These are phyloP conservation scores for Podosphaera aphanis DNA, from an alignment of 2,329 filamentous ascomycete genomes.

Conservation along the genomic window DNA sequence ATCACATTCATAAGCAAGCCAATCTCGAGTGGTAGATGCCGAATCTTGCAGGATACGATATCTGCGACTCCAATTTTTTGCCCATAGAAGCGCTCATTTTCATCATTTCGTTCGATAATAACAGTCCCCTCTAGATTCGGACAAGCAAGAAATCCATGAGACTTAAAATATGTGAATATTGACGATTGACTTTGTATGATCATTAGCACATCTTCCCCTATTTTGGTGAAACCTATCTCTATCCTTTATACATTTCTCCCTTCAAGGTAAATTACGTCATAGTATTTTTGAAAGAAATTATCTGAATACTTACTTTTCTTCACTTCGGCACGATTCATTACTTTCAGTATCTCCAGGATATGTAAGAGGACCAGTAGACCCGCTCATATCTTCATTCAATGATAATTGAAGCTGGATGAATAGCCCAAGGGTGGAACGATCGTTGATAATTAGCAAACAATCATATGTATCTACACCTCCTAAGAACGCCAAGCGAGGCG, in stretches of 20 bases:
- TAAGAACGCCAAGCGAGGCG: constrained; percentile 68
- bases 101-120: constrained; percentile 64
- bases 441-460: constrained; percentile 82
- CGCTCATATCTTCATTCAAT: constrained; percentile 57
- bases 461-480: constrained; percentile 90
- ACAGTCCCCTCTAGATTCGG: constrained; percentile 73
- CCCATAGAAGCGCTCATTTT: constrained; percentile 71
- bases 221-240: background rate
- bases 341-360: constrained; percentile 18
- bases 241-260: background rate
- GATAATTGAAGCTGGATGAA: constrained; percentile 63
- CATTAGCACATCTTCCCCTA: background rate
- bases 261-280: background rate
- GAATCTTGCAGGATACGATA: constrained; percentile 24
- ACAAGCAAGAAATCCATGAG: constrained; percentile 67
- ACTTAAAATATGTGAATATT: constrained; percentile 73
- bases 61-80: constrained; percentile 35
- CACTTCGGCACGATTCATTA: constrained; percentile 25
- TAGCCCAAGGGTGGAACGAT: constrained; percentile 56
- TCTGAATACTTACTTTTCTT: constrained; percentile 25
- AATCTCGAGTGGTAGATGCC: constrained; percentile 17
- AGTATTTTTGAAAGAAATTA: background rate
- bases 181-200: constrained; percentile 14
- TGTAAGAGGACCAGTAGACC: constrained; percentile 55
- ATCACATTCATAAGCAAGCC: constrained; percentile 42